Base-by-base conservation (phyloP, 2,329 filamentous ascomycete genomes). In the Sclerotinia borealis region DNA sequence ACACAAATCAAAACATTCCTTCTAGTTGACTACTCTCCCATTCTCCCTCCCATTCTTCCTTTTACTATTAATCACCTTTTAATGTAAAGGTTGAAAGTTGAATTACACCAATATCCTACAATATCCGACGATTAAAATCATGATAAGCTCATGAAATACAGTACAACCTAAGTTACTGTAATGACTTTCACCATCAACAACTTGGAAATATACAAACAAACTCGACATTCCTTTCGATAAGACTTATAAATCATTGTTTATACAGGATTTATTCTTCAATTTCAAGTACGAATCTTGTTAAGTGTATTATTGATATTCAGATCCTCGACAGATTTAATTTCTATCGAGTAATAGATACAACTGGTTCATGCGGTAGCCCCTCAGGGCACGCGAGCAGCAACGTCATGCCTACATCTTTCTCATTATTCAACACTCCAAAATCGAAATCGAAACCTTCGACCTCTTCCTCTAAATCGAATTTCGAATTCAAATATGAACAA, bases 331-430 rank as follows among this genome's bases (percentile, higher is more conserved):
- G 11, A 37, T 54, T 54, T 27, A 45, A 25, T 55, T 61, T 43
- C 59, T 55, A 61, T 61, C 59, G 55, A 61, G 59, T 61, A 61
- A 61, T 61, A 61, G 36, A 55, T 54, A 34, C 48, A 31, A 25
- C 29, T 52, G 48, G 48, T 61, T 61, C 41, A 61, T 61, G 59
- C 59, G 27, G 59, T 54, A 54, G 41, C 55, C 48, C n/a, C 6
- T n/a, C 59, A 25, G 49, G 59, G 59, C 59, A 61, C 59, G 59
- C 59, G 59, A 61, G 59, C 37, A 61, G 59, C 37, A 56, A 56
- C 54, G 55, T 8, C 39, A 61, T 61, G 59, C 59, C 59, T 51
- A 54, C 59, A 15, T 52, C 59, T 19, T 61, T 54, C 59, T 61
- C 59, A 25, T 45, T 61, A 17, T 61, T 61, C 37, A 43, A 48